Conservation (phyloP, 1,284 basidiomycete genomes). For the Ceratobasidium sp. region DNA sequence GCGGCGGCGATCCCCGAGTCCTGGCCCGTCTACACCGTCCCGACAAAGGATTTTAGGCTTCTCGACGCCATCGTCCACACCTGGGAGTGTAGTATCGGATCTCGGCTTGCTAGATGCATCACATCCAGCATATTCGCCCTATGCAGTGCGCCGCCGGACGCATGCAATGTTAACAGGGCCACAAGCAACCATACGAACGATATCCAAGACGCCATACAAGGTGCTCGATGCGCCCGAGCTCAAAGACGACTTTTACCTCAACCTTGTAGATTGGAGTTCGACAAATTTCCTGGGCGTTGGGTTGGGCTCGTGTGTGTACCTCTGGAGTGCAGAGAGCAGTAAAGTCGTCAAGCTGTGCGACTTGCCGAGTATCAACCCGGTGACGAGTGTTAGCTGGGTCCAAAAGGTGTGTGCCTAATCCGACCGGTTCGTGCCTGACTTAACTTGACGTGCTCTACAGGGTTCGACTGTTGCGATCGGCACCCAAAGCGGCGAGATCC, state of each 20-base stretch:
- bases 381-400: constrained; percentile 92
- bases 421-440: background rate
- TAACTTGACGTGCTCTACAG: constrained; percentile 54
- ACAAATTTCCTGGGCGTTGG: constrained; percentile 96
- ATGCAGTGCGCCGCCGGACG: constrained; percentile 24
- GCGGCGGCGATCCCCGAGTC: constrained; percentile 15
- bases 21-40: constrained; percentile 63
- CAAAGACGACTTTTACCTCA: constrained; percentile 95
- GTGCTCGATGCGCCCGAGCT: constrained; percentile 95
- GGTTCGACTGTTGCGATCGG: constrained; percentile 93
- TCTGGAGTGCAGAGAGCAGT: constrained; percentile 96
- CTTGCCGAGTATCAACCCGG: constrained; percentile 70
- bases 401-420: constrained; percentile 69
- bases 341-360: constrained; percentile 94
- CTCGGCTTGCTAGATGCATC: constrained; percentile 35
- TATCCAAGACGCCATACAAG: constrained; percentile 96
- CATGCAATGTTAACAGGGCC: constrained; percentile 60
- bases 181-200: constrained; percentile 79
- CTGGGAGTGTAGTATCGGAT: constrained; percentile 35
- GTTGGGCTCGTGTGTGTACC: constrained; percentile 90
- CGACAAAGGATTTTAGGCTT: constrained; percentile 74
- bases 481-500: constrained; percentile 85
- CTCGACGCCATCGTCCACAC: constrained; percentile 64
- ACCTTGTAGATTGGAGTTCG: constrained; percentile 96
- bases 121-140: constrained; percentile 39